Percentiles rank a stretch among this genome's conserved stretches.
phyloP scores from a whole-genome alignment of 352 stramenopile genomes.

The Globisporangium carolinianum region DNA sequence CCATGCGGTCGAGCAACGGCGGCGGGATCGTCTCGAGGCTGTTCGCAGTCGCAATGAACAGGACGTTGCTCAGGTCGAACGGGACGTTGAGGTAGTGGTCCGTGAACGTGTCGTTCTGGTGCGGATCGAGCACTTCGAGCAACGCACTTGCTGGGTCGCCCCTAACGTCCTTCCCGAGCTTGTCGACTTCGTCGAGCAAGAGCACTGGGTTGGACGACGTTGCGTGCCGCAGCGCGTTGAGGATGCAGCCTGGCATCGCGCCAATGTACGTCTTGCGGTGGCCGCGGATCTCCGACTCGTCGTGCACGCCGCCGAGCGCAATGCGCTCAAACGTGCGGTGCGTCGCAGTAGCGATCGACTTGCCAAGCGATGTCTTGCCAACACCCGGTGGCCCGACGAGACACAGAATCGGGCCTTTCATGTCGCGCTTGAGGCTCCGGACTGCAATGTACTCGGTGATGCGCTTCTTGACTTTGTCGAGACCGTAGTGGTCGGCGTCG shows the following conservation, averaged over 20 bases:
- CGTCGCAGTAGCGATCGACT: constrained; percentile 70
- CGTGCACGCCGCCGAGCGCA: constrained; percentile 68
- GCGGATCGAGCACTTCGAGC: constrained; percentile 81
- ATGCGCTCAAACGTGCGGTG: constrained; percentile 74
- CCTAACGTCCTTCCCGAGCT: constrained; percentile 69
- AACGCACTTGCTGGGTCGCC: constrained; percentile 62
- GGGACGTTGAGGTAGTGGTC: constrained; percentile 84
- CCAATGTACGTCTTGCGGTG: constrained; percentile 87
- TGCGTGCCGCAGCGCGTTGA: constrained; percentile 68
- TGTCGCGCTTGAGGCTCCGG: constrained; percentile 68
- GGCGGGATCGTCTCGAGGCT: constrained; percentile 70
- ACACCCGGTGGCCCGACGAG: constrained; percentile 81
- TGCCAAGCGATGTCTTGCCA: constrained; percentile 78
- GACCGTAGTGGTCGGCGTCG: constrained; percentile 72
- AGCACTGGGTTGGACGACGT: constrained; percentile 75
- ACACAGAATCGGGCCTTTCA: constrained; percentile 86
- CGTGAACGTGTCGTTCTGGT: constrained; percentile 84
- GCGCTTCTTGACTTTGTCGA: constrained; percentile 81
- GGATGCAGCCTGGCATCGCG: constrained; percentile 79
- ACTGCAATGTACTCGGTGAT: constrained; percentile 87
- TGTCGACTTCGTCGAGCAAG: constrained; percentile 86
- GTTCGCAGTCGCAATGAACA: constrained; percentile 86
- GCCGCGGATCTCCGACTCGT: constrained; percentile 81
- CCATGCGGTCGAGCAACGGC: constrained; percentile 79
- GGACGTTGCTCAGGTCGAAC: constrained; percentile 80